These are phyloP conservation scores for Aspergillus heteromorphus DNA, from an alignment of 495 filamentous ascomycete genomes.

Conservation along the genomic window DNA sequence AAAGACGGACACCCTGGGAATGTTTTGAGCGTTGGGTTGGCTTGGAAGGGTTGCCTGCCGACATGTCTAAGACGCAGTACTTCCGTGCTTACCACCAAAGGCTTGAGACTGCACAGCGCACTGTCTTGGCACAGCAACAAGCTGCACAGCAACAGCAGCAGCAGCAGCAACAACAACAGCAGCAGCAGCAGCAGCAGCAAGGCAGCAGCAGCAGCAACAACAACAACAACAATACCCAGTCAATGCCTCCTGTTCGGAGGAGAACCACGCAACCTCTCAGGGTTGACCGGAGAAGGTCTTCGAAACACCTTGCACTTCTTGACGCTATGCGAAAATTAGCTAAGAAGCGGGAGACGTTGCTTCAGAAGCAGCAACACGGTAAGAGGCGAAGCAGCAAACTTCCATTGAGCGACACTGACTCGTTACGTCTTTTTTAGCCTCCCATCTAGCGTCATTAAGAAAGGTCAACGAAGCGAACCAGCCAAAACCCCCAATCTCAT, in stretches of 20 bases:
- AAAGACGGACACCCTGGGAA: slow-evolving; percentile 94
- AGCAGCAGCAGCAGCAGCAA: slow-evolving; percentile 43
- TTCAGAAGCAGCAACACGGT: slow-evolving; percentile 84
- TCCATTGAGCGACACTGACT: slow-evolving; percentile 14
- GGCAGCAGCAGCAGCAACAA: slow-evolving; percentile 50
- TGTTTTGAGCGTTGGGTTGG: slow-evolving; percentile 96
- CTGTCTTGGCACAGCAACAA: slow-evolving; percentile 55
- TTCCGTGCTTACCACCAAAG: slow-evolving; percentile 78
- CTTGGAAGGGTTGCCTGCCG: slow-evolving; percentile 79
- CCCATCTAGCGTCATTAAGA: slow-evolving; percentile 61
- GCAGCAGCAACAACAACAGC: slow-evolving; percentile 48
- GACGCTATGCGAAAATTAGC: slow-evolving; percentile 94
- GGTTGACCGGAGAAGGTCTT: slow-evolving; percentile 80
- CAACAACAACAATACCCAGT: slow-evolving; percentile 49
- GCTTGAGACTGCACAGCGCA: slow-evolving; percentile 72
- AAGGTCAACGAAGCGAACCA: slow-evolving; percentile 66
- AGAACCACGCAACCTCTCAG: slow-evolving; percentile 67
- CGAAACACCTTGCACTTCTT: slow-evolving; percentile 78
- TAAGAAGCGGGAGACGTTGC: slow-evolving; percentile 80
- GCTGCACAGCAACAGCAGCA: slow-evolving; percentile 53
- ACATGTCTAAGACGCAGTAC: slow-evolving; percentile 90
- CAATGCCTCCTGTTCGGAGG: slow-evolving; percentile 54
- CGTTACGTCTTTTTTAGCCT: slow-evolving; percentile 33
- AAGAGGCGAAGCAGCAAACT: slow-evolving; percentile 13
- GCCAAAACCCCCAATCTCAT: slow-evolving; percentile 55